Percentiles rank a stretch among this genome's conserved stretches.
phyloP scores from a whole-genome alignment of 805 yeast genomes.

The Teunomyces pallodes region DNA sequence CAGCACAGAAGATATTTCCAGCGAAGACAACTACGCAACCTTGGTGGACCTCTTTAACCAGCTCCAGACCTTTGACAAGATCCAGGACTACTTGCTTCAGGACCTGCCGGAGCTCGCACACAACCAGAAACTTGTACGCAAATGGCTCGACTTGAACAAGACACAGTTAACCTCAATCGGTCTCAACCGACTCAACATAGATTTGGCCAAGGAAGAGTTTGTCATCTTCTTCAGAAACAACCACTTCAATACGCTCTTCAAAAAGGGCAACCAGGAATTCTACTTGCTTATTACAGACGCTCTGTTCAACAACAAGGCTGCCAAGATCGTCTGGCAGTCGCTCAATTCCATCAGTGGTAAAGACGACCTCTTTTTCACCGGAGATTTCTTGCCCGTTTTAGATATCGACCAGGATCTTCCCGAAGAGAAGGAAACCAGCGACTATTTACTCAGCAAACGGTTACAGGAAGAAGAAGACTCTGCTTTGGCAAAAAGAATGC shows the following conservation, averaged over 20 bases:
- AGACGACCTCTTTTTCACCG: constrained; percentile 68
- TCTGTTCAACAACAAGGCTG: constrained; percentile 47
- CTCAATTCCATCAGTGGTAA: constrained; percentile 64
- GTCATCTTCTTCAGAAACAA: constrained; percentile 85
- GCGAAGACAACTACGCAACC: constrained; percentile 13
- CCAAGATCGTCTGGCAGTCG: constrained; percentile 77
- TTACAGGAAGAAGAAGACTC: constrained; percentile 60
- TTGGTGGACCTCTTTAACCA: constrained; percentile 18
- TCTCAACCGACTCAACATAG: constrained; percentile 41
- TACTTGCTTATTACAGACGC: constrained; percentile 72
- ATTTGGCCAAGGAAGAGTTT: constrained; percentile 51
- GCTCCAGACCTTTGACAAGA: constrained; percentile 45
- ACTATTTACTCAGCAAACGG: constrained; percentile 39
- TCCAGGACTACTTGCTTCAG: constrained; percentile 53
- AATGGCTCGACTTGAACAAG: constrained; percentile 55
- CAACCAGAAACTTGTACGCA: constrained; percentile 17
- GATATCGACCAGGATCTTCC: constrained; percentile 18
- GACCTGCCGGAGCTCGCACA: constrained; percentile 5
- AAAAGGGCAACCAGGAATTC: constrained; percentile 45
- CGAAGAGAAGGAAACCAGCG: constrained; percentile 11
- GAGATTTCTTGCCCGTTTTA: constrained; percentile 53
- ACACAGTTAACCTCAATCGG: constrained; percentile 80
- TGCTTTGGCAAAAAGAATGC: constrained; percentile 45
- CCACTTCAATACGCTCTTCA: constrained; percentile 74
- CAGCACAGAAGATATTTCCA: constrained; percentile 5